Percentiles rank a stretch among this genome's conserved stretches.
phyloP scores from a whole-genome alignment of 371 early-diverging fungal species.

The Polyrhizophydium stewartii region DNA sequence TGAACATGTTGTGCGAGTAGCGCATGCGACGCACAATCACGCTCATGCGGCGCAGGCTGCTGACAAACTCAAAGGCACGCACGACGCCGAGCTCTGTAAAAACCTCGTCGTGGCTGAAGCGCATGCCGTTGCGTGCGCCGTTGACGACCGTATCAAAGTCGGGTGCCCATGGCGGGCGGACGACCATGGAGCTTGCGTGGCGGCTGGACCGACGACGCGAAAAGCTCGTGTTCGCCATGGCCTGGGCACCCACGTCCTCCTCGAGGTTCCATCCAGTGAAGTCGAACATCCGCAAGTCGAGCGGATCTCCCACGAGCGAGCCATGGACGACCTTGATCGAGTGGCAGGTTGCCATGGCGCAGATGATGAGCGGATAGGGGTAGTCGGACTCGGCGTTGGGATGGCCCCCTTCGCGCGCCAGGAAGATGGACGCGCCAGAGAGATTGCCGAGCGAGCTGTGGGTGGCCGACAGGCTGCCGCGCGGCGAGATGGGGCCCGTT shows the following conservation, averaged over 20 bases:
- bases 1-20: slow-evolving; percentile 4
- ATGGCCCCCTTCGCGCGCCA: slow-evolving; percentile 5
- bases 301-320: slow-evolving; percentile 93
- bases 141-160: slow-evolving; percentile 15
- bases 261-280: slow-evolving; percentile 91
- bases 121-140: slow-evolving; percentile 3
- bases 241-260: slow-evolving; percentile 52
- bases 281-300: slow-evolving; percentile 99
- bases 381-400: slow-evolving; percentile 25
- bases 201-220: slow-evolving; percentile 11
- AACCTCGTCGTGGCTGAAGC: slow-evolving; percentile 5
- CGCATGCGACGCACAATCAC: slow-evolving; percentile 64
- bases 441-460: neutral
- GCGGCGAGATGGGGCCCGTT: neutral
- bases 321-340: slow-evolving; percentile 86
- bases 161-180: slow-evolving; percentile 70
- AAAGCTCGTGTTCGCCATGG: neutral
- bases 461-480: neutral
- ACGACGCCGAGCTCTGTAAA: slow-evolving; percentile 84
- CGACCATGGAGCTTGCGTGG: slow-evolving; percentile 30
- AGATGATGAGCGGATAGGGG: slow-evolving; percentile 39
- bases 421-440: neutral
- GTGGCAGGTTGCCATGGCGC: slow-evolving; percentile 95
- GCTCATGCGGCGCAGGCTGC: slow-evolving; percentile 89
- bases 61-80: slow-evolving; percentile 93